Conservation (phyloP, 2,329 filamentous ascomycete species). For the Aspergillus hiratsukae region DNA sequence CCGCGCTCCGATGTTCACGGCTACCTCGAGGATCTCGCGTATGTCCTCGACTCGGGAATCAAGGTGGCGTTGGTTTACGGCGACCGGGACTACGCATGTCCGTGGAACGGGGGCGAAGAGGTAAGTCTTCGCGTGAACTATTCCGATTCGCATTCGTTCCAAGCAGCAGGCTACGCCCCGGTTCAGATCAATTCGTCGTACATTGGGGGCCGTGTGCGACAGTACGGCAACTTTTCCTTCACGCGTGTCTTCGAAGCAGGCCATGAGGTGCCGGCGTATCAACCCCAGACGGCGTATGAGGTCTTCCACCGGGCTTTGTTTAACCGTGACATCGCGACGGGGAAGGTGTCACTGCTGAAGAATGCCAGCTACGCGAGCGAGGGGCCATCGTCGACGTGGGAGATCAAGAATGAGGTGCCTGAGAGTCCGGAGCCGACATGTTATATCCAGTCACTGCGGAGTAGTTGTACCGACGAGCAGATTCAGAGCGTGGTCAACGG, state of each 20-base stretch:
- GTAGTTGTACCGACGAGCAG: slow-evolving; percentile 45
- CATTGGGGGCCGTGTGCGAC: slow-evolving; percentile 45
- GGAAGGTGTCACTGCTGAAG: slow-evolving; percentile 38
- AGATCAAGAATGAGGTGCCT: slow-evolving; percentile 45
- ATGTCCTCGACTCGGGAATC: slow-evolving; percentile 54
- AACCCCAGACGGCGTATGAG: slow-evolving; percentile 51
- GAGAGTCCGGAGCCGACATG: slow-evolving; percentile 40
- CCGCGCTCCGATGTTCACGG: slow-evolving; percentile 42
- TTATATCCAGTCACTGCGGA: slow-evolving; percentile 38
- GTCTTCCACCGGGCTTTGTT: slow-evolving; percentile 52
- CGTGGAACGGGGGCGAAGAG: slow-evolving; percentile 55
- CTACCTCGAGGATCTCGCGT: slow-evolving; percentile 34
- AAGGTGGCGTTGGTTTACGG: slow-evolving; percentile 57
- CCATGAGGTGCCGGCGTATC: slow-evolving; percentile 50
- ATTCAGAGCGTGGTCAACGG: slow-evolving; percentile 40
- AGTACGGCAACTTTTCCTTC: slow-evolving; percentile 48
- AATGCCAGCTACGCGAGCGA: slow-evolving; percentile 37
- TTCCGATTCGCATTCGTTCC: slow-evolving; percentile 42
- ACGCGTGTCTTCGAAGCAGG: slow-evolving; percentile 46
- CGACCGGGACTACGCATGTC: slow-evolving; percentile 55
- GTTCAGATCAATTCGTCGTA: slow-evolving; percentile 39
- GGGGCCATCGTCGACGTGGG: slow-evolving; percentile 37
- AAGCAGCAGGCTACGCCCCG: slow-evolving; percentile 47
- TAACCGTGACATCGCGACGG: slow-evolving; percentile 53
- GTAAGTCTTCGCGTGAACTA: slow-evolving; percentile 49